Conservation (phyloP, 2,329 filamentous ascomycete species). For the Talaromyces sp. region DNA sequence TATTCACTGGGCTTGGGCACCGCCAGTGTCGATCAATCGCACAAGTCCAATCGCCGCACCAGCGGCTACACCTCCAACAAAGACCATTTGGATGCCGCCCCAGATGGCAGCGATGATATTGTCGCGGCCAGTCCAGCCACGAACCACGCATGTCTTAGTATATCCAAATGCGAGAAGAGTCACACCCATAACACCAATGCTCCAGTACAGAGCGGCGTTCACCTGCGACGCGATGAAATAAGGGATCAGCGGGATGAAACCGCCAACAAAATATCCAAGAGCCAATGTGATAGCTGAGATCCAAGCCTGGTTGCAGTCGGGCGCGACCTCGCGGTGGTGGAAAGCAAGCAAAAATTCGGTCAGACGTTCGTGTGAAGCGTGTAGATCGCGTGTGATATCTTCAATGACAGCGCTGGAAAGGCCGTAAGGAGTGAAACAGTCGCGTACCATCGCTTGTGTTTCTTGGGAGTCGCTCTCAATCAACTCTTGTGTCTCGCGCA, state of each 20-base stretch:
- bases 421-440: constrained; percentile 46
- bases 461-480: constrained; percentile 42
- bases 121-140: constrained; percentile 46
- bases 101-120: constrained; percentile 58
- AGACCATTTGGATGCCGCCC: constrained; percentile 66
- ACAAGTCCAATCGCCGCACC: constrained; percentile 68
- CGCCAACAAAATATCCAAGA: constrained; percentile 69
- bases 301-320: constrained; percentile 50
- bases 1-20: constrained; percentile 3
- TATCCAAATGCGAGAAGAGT: constrained; percentile 47
- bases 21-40: constrained; percentile 53
- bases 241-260: constrained; percentile 69
- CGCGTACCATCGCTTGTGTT: constrained; percentile 43
- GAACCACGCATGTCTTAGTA: constrained; percentile 49
- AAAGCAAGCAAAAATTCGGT: constrained; percentile 54
- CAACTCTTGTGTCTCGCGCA: constrained; percentile 46
- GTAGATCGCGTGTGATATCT: constrained; percentile 41
- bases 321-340: constrained; percentile 50
- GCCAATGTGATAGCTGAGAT: constrained; percentile 67
- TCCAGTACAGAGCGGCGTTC: constrained; percentile 53
- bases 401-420: constrained; percentile 40
- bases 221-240: constrained; percentile 63
- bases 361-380: constrained; percentile 42
- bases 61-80: constrained; percentile 67
- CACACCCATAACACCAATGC: constrained; percentile 46